phyloP scores from a whole-genome alignment of 176 grass and related monocot species.

The Aechmea fasciata region DNA sequence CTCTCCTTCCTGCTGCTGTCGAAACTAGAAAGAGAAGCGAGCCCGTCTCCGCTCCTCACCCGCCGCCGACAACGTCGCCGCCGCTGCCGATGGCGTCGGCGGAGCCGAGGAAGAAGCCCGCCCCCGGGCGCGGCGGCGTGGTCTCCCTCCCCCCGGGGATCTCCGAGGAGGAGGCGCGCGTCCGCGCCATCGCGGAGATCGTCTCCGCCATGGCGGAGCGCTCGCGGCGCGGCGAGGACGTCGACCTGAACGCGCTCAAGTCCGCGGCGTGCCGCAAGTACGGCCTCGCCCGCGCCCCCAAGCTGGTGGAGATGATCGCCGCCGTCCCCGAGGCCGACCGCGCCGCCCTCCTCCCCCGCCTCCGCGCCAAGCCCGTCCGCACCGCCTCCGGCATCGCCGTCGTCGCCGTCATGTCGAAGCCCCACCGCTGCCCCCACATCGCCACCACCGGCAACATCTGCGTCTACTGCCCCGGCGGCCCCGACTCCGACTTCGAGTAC shows the following conservation, averaged over 20 bases:
- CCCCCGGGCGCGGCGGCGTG: constrained; percentile 75
- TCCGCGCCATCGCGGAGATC: constrained; percentile 92
- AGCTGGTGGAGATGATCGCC: constrained; percentile 95
- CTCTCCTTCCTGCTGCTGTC: no score
- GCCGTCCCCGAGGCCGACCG: constrained; percentile 90
- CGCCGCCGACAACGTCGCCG: constrained; percentile 17
- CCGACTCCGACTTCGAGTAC: constrained; percentile 97
- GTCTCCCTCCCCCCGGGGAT: constrained; percentile 42
- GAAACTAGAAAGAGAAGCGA: no score
- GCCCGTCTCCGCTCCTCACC: neutral
- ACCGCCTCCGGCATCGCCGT: constrained; percentile 93
- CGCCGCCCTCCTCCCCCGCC: constrained; percentile 56
- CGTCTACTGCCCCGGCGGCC: constrained; percentile 88
- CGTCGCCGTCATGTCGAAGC: constrained; percentile 99
- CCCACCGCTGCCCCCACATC: constrained; percentile 90
- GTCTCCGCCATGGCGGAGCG: constrained; percentile 91
- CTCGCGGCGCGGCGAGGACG: constrained; percentile 82
- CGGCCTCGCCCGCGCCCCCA: constrained; percentile 73
- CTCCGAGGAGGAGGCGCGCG: constrained; percentile 87
- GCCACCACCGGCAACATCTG: constrained; percentile 94
- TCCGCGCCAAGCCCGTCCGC: constrained; percentile 95
- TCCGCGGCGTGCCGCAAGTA: constrained; percentile 82
- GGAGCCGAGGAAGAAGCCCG: constrained; percentile 59
- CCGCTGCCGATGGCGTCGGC: constrained; percentile 21
- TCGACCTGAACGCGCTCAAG: constrained; percentile 95